Evolutionary conservation across 1,284 basidiomycete species (phyloP).

Genomic region (Mrakiaceae sp.): DNA sequence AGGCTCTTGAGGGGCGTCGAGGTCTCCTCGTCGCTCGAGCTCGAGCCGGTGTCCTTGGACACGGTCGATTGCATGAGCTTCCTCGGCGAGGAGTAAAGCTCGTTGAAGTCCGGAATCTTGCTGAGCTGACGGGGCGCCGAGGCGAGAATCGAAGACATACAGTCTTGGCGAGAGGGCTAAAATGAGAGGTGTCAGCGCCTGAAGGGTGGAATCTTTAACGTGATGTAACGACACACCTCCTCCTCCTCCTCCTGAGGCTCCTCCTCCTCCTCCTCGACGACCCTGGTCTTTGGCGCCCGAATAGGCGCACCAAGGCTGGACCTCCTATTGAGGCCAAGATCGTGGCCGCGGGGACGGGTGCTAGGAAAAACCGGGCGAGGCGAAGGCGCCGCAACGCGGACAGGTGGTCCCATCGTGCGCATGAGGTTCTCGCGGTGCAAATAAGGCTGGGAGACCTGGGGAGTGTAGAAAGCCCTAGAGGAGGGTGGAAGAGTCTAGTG

Average conservation of each 20-base stretch:
- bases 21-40: background rate
- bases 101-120: conserved; percentile 7
- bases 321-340: no score
- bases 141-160: background rate
- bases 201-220: background rate
- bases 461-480: background rate
- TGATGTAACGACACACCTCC: conserved; percentile 6
- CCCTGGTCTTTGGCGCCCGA: background rate
- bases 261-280: conserved; percentile 20
- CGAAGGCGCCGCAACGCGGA: background rate
- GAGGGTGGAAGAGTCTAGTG: no score
- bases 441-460: background rate
- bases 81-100: conserved; percentile 5
- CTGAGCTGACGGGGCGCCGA: conserved; percentile 10
- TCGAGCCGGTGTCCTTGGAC: background rate
- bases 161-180: background rate
- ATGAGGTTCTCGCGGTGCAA: background rate
- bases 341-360: no score
- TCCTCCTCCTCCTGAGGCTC: conserved; percentile 20
- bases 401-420: conserved; percentile 6
- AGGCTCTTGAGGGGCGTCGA: conserved; percentile 9
- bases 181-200: no score
- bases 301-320: conserved; percentile 11
- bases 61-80: conserved; percentile 2
- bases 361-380: no score